Base-by-base conservation (phyloP, 495 filamentous ascomycete species). In the Hypoxylon fuscum region DNA sequence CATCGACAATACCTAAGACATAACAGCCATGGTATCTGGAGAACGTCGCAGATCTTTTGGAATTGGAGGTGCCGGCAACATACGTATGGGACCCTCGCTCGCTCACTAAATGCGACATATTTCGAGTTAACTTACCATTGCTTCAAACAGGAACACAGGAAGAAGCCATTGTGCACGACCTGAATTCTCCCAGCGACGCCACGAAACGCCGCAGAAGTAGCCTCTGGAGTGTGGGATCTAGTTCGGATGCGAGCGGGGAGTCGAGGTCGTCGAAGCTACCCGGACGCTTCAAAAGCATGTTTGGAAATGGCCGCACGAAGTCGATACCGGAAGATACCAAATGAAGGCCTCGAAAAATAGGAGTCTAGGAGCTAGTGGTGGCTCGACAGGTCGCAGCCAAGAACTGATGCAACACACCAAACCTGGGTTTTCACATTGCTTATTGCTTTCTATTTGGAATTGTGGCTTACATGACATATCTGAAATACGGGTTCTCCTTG, bases 401-500 rank as follows among this genome's bases (percentile, higher is more conserved):
- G 12, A 10, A 35, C 4, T n/a, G 32, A 31, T 17, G 34, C 23
- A 22, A 42, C 34, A 41, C 14, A 14, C 18, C 52, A 44, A 2
- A n/a, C n/a, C n/a, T n/a, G n/a, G n/a, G n/a, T n/a, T n/a, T n/a
- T n/a, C 3, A 27, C 8, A 8, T 27, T 27, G 8, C 8, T 27
- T 8, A 8, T 27, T 22, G 43, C 52, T 6, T n/a, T 21, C 14
- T 21, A 50, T 48, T 17, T 34, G 9, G 31, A 45, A 31, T 42
- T 59, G 15, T 15, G 11, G 22, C 27, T 11, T 66, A 66, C 63
- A 66, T 66, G 20, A 87, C 85, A 62, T 92, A 93, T 71, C 82
- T 75, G 64, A 93, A 94, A 62, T 88, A 88, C 1, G 83, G 81
- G 64, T 93, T 93, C 72, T 93, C 78, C 71, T 82, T 85, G 66